Evolutionary conservation across 768 basidiomycete species (phyloP), one percentile per base, ranked within the genome.

Genomic region (Phaffia tasmanica): DNA sequence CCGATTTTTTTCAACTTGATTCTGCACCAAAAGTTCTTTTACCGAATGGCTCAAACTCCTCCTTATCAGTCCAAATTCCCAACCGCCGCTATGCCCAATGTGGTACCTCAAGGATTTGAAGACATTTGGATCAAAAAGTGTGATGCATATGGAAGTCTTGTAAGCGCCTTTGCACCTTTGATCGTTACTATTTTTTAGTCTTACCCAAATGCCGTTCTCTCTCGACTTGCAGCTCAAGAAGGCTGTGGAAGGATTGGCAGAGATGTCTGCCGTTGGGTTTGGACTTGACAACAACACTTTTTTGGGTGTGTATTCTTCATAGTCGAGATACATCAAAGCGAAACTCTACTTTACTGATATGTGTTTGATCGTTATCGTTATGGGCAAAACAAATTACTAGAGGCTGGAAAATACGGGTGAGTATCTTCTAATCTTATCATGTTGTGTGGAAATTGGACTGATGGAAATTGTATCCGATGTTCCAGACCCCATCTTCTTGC

Each of bases 331-430:
- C 14, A 18, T 57, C 71, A 35, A 42, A 67, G 92, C 90, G 19
- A 90, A 95, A 1, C 83, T 87, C 69, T 83, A 84, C 68, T 81
- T 95, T n/a, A 85, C 88, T 2, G 84, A 88, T 75, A 94, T 94
- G 92, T 79, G 83, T 4, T 87, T 91, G 3, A 77, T 88, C 9
- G 93, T 93, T 27, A n/a, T 16, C 90, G 84, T 14, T 78, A 94
- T 25, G 82, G 85, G 58, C 79, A 77, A 23, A 79, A 82, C n/a
- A 81, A 83, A 0, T 89, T 94, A 76, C 82, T 80, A 49, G 82
- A 86, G 25, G 91, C 91, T 19, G 89, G 88, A 29, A 79, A 78
- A 81, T 93, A 90, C 72, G 93, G 92, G 87, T 86, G 76, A 70
- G 83, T 76, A n/a, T 30, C 21, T 42, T 47, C n/a, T 14, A 2